phyloP scores from a whole-genome alignment of 176 grass and related monocot genomes.

The Alopecurus myosuroides region DNA sequence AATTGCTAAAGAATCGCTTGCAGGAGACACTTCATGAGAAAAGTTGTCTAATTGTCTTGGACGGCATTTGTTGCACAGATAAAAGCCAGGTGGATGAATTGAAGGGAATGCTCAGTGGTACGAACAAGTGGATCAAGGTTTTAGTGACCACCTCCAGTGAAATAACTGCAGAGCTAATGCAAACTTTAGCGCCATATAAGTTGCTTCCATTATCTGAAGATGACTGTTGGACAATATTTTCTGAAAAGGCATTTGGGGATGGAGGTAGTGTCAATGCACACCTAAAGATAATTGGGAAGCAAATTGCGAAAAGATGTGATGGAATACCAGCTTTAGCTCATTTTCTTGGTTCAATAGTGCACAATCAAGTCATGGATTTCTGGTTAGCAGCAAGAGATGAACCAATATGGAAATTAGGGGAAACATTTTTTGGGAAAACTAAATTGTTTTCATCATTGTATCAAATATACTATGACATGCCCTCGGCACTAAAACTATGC shows the following conservation, averaged over 20 bases:
- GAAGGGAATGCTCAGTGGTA: conserved; percentile 9
- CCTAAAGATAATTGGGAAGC: conserved; percentile 3
- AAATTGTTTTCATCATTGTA: conserved; percentile 13
- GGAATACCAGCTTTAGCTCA: conserved; percentile 13
- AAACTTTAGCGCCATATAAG: background rate
- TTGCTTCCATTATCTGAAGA: conserved; percentile 19
- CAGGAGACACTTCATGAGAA: background rate
- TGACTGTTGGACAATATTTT: conserved; percentile 28
- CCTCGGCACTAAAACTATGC: conserved; percentile 22
- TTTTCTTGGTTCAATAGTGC: conserved; percentile 23
- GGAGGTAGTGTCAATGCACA: background rate
- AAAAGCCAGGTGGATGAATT: conserved; percentile 9
- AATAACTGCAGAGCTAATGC: conserved; percentile 24
- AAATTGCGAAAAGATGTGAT: conserved; percentile 30
- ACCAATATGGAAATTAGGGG: background rate
- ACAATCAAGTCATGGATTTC: background rate
- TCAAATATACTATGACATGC: background rate
- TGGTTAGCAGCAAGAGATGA: conserved; percentile 26
- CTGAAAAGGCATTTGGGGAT: conserved; percentile 17
- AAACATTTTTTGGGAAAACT: background rate
- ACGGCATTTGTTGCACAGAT: conserved; percentile 10
- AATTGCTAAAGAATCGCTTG: conserved; percentile 17
- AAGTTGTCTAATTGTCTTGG: conserved; percentile 19
- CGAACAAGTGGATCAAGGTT: background rate
- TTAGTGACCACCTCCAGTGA: conserved; percentile 37